These are phyloP conservation scores for Xylariales sp. DNA, from an alignment of 2,329 filamentous ascomycete genomes.

Conservation along the genomic window DNA sequence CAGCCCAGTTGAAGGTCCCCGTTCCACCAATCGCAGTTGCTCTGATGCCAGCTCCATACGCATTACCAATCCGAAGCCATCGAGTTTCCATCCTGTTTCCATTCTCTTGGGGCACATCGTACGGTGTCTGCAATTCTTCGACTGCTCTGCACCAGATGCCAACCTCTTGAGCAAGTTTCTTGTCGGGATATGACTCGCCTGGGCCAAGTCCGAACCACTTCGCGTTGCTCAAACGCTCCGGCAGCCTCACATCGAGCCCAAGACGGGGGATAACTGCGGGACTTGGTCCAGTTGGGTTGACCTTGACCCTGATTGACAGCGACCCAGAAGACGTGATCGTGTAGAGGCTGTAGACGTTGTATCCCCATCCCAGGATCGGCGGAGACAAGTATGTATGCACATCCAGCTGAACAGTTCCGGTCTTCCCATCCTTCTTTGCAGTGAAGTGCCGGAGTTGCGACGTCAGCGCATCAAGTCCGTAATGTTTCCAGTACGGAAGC, in stretches of 20 bases:
- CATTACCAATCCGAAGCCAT: constrained; percentile 42
- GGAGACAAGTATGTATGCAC: constrained; percentile 50
- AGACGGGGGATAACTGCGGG: constrained; percentile 56
- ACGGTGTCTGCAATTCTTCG: constrained; percentile 49
- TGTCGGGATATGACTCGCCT: constrained; percentile 61
- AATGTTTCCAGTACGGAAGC: constrained; percentile 53
- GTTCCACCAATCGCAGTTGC: constrained; percentile 12
- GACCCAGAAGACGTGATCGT: constrained; percentile 41
- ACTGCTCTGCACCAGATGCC: constrained; percentile 42
- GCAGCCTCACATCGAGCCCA: constrained; percentile 53
- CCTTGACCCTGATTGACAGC: constrained; percentile 40
- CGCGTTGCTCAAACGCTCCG: constrained; percentile 39
- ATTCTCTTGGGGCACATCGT: constrained; percentile 65
- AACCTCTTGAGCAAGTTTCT: constrained; percentile 48
- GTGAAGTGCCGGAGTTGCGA: constrained; percentile 40
- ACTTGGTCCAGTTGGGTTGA: constrained; percentile 41
- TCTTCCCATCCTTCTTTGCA: constrained; percentile 21
- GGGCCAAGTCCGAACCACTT: constrained; percentile 61
- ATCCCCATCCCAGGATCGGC: constrained; percentile 57
- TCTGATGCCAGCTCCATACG: constrained; percentile 24
- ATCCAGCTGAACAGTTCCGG: constrained; percentile 29
- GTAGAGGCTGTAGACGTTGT: constrained; percentile 45
- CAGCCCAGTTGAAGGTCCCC: constrained; percentile 10
- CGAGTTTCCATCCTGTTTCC: constrained; percentile 58
- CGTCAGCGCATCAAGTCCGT: constrained; percentile 42